Evolutionary conservation across 2,329 filamentous ascomycete species (phyloP).

Genomic region (Sporothrix luriei): DNA sequence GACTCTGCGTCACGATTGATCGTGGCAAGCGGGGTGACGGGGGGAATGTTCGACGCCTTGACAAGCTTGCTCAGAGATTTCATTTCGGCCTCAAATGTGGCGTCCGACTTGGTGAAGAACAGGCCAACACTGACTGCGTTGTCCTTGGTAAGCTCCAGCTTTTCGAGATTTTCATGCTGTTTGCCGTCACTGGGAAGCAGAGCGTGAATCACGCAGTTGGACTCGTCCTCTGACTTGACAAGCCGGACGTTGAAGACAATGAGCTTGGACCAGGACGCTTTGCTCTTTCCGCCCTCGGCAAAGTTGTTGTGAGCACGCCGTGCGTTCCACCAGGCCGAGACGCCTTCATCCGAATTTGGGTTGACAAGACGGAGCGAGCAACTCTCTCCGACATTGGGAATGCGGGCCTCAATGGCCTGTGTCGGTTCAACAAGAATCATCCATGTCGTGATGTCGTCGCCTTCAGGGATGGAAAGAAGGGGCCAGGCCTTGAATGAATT

Average conservation of each 20-base stretch:
- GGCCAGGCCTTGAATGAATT: conserved; percentile 34
- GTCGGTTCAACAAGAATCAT: conserved; percentile 33
- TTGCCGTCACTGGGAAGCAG: conserved; percentile 29
- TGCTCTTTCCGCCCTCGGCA: background rate
- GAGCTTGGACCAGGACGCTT: conserved; percentile 30
- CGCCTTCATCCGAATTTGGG: background rate
- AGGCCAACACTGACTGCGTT: conserved; percentile 33
- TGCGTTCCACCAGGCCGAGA: conserved; percentile 33
- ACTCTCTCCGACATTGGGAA: conserved; percentile 34
- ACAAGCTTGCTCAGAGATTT: conserved; percentile 31
- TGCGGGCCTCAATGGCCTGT: background rate
- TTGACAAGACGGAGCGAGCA: conserved; percentile 33
- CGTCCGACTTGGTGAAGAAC: conserved; percentile 33
- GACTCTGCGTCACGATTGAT: background rate
- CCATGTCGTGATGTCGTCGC: conserved; percentile 32
- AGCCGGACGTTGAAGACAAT: conserved; percentile 34
- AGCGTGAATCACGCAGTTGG: conserved; percentile 15
- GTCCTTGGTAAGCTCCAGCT: conserved; percentile 21
- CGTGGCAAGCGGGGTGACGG: background rate
- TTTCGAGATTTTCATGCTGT: conserved; percentile 4
- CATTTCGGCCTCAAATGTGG: conserved; percentile 36
- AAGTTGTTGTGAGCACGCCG: conserved; percentile 34
- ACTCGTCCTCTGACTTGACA: conserved; percentile 8
- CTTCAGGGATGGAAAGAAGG: conserved; percentile 25
- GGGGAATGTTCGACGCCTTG: conserved; percentile 13